These are phyloP conservation scores for Rubus parviflorus DNA, from an alignment of 306 rosid species.

Conservation along the genomic window DNA sequence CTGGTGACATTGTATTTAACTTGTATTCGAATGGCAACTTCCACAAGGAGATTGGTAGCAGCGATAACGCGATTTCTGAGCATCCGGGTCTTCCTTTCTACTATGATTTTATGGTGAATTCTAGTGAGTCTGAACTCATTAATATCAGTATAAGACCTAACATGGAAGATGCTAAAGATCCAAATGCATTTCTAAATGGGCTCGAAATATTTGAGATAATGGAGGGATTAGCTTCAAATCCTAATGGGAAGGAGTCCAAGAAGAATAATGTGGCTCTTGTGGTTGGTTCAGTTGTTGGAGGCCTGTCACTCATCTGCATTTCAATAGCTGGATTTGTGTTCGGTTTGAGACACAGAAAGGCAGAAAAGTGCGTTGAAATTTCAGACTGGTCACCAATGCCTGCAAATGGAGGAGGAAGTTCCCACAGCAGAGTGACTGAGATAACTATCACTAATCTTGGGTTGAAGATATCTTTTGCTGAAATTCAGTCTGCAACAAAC, in stretches of 20 bases:
- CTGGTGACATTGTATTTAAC: neutral
- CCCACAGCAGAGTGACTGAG: slow-evolving; percentile 33
- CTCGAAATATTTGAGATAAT: slow-evolving; percentile 39
- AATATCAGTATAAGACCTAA: slow-evolving; percentile 27
- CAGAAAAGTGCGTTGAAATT: slow-evolving; percentile 17
- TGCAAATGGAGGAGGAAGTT: slow-evolving; percentile 34
- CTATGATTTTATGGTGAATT: slow-evolving; percentile 24
- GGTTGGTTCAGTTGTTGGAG: slow-evolving; percentile 38
- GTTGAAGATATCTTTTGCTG: slow-evolving; percentile 37
- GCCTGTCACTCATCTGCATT: slow-evolving; percentile 25
- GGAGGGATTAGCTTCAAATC: slow-evolving; percentile 1
- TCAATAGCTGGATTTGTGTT: slow-evolving; percentile 16
- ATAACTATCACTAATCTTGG: slow-evolving; percentile 32
- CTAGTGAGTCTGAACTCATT: slow-evolving; percentile 20
- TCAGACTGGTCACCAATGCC: slow-evolving; percentile 39
- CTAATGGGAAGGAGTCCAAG: neutral
- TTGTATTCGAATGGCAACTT: slow-evolving; percentile 18
- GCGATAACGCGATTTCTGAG: rapidly evolving
- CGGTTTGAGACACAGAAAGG: slow-evolving; percentile 27
- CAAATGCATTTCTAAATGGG: slow-evolving; percentile 44
- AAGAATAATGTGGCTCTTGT: neutral
- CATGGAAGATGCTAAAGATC: rapidly evolving
- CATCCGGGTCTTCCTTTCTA: slow-evolving; percentile 1
- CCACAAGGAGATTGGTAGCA: neutral
- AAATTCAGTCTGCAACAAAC: slow-evolving; percentile 41